Base-by-base conservation (phyloP, 2,329 filamentous ascomycete genomes). In the Fusarium coffeatum region DNA sequence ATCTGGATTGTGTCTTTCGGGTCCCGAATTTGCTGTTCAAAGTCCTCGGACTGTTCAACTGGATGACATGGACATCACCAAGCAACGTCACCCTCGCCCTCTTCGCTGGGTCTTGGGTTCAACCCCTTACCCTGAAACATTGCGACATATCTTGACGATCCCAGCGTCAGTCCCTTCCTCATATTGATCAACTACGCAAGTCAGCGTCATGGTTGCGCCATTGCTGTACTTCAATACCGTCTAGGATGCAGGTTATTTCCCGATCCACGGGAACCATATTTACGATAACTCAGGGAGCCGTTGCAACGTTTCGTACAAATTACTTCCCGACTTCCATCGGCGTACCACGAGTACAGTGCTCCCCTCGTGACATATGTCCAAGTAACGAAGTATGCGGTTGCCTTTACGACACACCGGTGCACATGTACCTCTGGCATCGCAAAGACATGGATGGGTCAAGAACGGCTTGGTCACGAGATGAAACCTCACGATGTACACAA, bases 241-340 rank as follows among this genome's bases (percentile, higher is more conserved):
- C 1, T 79, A 82, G 76, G 81, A 84, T 66, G 81, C 84, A 0
- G 83, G 86, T 5, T 88, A 88, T 60, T 75, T 90, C 18, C 87
- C 88, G 0, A 81, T 89, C 58, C 84, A 87, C 32, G 83, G 83
- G 13, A 84, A 86, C 23, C 80, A 83, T 47, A 83, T 83, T 0
- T 89, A 85, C 63, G 87, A 90, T 76, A 89, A 89, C 61, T 87
- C 83, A 0, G 87, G 85, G 13, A 72, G 73, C 2, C 49, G 76
- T 1, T 89, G 89, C 72, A 83, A 87, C 23, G 83, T 88, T 16
- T 79, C 78, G 13, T 81, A 82, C 4, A 87, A 89, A 23, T 80
- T 90, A 8, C 83, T 82, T 22, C 64, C 78, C 1, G 78, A 83
- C 34, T 80, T 83, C 57, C 85, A 82, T 0, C 81, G 4, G 84